These are phyloP conservation scores for Lumnitzera littorea DNA, from an alignment of 345 rosid species.

Conservation along the genomic window DNA sequence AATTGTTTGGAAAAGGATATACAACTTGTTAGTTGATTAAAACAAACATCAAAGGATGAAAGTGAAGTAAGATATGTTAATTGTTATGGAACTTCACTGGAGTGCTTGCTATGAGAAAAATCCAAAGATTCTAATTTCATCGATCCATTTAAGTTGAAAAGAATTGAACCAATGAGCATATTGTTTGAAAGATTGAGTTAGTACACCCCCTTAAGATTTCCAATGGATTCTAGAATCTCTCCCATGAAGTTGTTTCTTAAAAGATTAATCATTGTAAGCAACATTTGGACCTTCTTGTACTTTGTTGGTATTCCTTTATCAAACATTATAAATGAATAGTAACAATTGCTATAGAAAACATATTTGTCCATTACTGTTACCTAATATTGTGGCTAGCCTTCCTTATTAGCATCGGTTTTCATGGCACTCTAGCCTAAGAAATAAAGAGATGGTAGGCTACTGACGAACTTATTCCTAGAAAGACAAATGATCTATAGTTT, in stretches of 20 bases:
- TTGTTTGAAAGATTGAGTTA: constrained; percentile 10
- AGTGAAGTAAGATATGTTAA: background rate
- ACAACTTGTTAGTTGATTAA: constrained; percentile 14
- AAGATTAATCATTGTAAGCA: background rate
- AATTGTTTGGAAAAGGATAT: constrained; percentile 15
- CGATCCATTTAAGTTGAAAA: background rate
- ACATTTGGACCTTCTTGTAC: background rate
- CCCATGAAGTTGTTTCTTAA: constrained; percentile 6
- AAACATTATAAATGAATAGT: background rate
- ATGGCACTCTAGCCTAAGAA: constrained; percentile 2
- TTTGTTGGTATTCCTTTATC: background rate
- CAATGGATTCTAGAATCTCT: constrained; percentile 9
- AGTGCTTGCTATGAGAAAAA: constrained; percentile 7
- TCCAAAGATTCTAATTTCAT: constrained; percentile 2
- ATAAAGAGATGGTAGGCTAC: background rate
- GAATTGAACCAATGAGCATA: constrained; percentile 1
- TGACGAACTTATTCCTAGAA: background rate
- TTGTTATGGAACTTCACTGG: constrained; percentile 7
- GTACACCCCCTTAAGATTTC: background rate
- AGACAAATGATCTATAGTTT: background rate
- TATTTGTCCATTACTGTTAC: too few species aligned
- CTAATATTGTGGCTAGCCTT: background rate
- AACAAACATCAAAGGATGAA: constrained; percentile 4
- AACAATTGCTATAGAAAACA: background rate
- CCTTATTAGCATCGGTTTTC: background rate